phyloP scores from a whole-genome alignment of 352 stramenopile genomes.

The Globisporangium lucens region DNA sequence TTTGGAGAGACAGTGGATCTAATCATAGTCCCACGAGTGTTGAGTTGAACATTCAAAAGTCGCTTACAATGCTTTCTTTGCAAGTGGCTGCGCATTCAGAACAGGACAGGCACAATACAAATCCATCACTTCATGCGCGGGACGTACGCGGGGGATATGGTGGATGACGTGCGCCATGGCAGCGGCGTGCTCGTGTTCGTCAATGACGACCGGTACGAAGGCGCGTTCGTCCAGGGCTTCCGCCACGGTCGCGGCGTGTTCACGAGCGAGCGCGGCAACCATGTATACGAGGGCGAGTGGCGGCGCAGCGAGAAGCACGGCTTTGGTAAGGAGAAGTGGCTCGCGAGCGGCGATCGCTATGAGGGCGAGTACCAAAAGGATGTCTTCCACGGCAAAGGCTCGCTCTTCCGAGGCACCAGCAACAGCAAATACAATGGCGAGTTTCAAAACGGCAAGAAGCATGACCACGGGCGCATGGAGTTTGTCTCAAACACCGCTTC shows the following conservation, averaged over 20 bases:
- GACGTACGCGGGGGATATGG: slow-evolving; percentile 49
- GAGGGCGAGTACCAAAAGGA: slow-evolving; percentile 62
- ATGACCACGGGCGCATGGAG: slow-evolving; percentile 63
- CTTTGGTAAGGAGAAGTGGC: slow-evolving; percentile 51
- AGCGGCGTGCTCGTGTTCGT: slow-evolving; percentile 48
- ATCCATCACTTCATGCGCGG: slow-evolving; percentile 31
- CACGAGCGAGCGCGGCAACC: slow-evolving; percentile 43
- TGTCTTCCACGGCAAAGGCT: slow-evolving; percentile 52
- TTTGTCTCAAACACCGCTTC: slow-evolving; percentile 21
- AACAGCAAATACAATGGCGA: slow-evolving; percentile 59
- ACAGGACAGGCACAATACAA: neutral
- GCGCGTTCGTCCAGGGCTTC: slow-evolving; percentile 59
- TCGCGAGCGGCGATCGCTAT: slow-evolving; percentile 51
- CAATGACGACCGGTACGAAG: slow-evolving; percentile 66
- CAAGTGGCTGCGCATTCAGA: neutral
- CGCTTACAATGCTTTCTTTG: neutral
- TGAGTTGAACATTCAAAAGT: neutral
- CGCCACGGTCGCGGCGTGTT: slow-evolving; percentile 53
- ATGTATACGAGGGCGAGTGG: slow-evolving; percentile 67
- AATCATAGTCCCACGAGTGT: neutral
- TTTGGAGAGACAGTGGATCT: too few species aligned
- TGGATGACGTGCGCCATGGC: slow-evolving; percentile 54
- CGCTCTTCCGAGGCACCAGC: slow-evolving; percentile 33
- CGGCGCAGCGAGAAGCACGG: slow-evolving; percentile 48
- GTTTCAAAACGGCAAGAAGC: slow-evolving; percentile 45